These are phyloP conservation scores for Tricholoma sp. DNA, from an alignment of 768 basidiomycete species.

Conservation along the genomic window DNA sequence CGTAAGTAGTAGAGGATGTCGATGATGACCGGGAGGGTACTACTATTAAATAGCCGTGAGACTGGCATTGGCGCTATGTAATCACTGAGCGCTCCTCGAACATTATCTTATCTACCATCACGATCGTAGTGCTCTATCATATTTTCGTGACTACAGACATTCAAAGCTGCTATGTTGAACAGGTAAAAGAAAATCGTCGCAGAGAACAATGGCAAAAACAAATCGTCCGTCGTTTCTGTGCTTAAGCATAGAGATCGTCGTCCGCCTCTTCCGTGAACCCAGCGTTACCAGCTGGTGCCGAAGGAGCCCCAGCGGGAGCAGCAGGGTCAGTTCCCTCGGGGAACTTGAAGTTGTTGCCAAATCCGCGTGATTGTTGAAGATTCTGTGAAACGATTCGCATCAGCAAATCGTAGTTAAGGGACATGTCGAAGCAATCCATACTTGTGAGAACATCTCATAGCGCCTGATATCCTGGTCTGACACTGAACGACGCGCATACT, in stretches of 20 bases:
- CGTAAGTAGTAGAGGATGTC: too few species aligned
- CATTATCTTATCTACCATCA: too few species aligned
- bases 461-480: conserved; percentile 95
- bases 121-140: neutral
- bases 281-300: conserved; percentile 71
- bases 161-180: neutral
- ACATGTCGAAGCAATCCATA: conserved; percentile 19
- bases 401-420: conserved; percentile 8
- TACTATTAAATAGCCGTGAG: too few species aligned
- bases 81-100: too few species aligned
- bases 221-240: conserved; percentile 6
- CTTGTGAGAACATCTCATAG: conserved; percentile 98
- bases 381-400: conserved; percentile 44
- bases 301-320: conserved; percentile 35
- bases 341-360: conserved; percentile 98
- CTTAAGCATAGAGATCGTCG: conserved; percentile 86
- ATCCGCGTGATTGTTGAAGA: conserved; percentile 85
- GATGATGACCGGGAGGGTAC: too few species aligned
- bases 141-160: neutral
- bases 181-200: neutral
- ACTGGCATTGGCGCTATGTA: too few species aligned
- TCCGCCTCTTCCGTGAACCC: conserved; percentile 86
- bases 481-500: conserved; percentile 93
- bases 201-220: neutral
- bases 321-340: conserved; percentile 60